A percentile compares a stretch with the other conserved stretches of the same genome.
Conservation (phyloP, 352 stramenopile genomes). For the Globisporangium echinulatum region DNA sequence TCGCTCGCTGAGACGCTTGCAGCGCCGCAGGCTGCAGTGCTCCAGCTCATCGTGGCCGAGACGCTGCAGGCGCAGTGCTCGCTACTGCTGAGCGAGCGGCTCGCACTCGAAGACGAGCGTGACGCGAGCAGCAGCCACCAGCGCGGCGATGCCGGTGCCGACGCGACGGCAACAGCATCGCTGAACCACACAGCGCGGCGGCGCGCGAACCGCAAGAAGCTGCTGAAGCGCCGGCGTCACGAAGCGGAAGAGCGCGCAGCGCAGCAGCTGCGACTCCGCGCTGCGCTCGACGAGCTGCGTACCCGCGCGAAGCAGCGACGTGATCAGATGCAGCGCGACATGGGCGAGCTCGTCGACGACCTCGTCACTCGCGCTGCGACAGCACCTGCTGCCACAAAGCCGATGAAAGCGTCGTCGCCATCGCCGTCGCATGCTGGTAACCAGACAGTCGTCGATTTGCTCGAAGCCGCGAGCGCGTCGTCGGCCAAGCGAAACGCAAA, state of each 20-base stretch:
- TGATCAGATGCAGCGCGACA: conserved; percentile 14
- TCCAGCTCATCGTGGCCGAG: conserved; percentile 67
- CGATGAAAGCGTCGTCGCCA: conserved; percentile 1
- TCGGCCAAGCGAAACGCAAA: conserved; percentile 1
- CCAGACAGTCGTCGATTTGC: conserved; percentile 7
- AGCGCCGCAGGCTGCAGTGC: conserved; percentile 40
- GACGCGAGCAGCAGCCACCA: not conserved
- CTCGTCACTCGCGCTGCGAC: conserved; percentile 31
- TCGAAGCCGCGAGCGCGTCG: not conserved
- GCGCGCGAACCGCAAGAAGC: conserved; percentile 58
- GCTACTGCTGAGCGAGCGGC: conserved; percentile 46
- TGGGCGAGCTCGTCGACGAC: conserved; percentile 26
- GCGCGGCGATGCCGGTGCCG: not conserved
- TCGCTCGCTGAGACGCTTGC: conserved; percentile 29
- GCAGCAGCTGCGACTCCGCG: conserved; percentile 35
- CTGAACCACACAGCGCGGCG: conserved; percentile 50
- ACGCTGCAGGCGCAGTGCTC: conserved; percentile 69
- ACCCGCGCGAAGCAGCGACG: conserved; percentile 22
- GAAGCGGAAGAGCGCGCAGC: conserved; percentile 24
- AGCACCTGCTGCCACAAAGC: conserved; percentile 10
- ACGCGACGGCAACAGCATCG: not conserved
- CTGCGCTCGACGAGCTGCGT: conserved; percentile 37
- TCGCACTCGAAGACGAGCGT: conserved; percentile 34
- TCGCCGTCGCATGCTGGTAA: not conserved
- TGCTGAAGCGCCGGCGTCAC: conserved; percentile 52